These are phyloP conservation scores for Populus deltoides DNA, from an alignment of 345 rosid species.

Conservation along the genomic window DNA sequence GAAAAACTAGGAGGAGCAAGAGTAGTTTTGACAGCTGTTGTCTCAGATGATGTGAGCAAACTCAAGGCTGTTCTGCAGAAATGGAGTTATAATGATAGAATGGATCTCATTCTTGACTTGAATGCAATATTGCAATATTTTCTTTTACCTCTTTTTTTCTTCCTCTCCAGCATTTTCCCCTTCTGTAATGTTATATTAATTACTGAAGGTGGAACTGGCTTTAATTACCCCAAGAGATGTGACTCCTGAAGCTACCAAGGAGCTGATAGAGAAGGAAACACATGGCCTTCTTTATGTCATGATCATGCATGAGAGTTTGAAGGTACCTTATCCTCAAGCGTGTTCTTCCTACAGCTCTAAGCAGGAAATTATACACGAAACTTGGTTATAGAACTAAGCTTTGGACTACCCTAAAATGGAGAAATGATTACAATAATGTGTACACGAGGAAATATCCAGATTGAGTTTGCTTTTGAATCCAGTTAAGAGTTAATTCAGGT, in stretches of 20 bases:
- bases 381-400: constrained; percentile 13
- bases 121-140: not conserved
- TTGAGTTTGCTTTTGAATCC: too few species aligned
- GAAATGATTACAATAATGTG: constrained; percentile 20
- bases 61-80: constrained; percentile 60
- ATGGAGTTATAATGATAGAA: constrained; percentile 75
- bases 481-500: too few species aligned
- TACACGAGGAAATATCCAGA: constrained; percentile 26
- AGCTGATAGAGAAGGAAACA: constrained; percentile 78
- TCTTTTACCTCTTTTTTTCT: not conserved
- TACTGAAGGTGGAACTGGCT: constrained; percentile 85
- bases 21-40: constrained; percentile 74
- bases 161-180: not conserved
- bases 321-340: constrained; percentile 42
- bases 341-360: constrained; percentile 21
- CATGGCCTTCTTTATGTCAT: constrained; percentile 86
- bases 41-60: constrained; percentile 70
- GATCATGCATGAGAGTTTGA: constrained; percentile 87
- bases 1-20: constrained; percentile 81
- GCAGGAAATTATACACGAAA: constrained; percentile 18
- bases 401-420: constrained; percentile 16
- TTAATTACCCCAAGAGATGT: constrained; percentile 83
- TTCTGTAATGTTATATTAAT: constrained; percentile 14
- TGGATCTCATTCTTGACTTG: not conserved
- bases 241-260: constrained; percentile 94